Evolutionary conservation across 306 rosid species (phyloP).

Genomic region (Astragalus membranaceus): DNA sequence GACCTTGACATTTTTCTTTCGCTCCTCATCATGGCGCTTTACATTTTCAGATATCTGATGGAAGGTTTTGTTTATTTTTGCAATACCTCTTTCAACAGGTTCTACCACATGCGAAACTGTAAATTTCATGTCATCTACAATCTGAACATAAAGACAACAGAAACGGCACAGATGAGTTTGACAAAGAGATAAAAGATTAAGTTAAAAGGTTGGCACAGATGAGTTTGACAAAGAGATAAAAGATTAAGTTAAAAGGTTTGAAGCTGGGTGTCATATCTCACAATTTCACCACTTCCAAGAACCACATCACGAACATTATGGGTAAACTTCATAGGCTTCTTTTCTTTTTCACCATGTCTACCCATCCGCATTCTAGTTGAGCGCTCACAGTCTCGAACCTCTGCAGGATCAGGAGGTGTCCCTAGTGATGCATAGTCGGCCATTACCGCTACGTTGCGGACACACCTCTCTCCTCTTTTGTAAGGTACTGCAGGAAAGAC

Average conservation of each 20-base stretch:
- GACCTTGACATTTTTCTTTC: conserved; percentile 57
- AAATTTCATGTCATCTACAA: conserved; percentile 95
- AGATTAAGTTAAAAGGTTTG: neutral
- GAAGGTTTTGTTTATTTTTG: conserved; percentile 71
- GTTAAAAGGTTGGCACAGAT: neutral
- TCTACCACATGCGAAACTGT: conserved; percentile 93
- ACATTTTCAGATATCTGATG: conserved; percentile 92
- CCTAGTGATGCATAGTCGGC: conserved; percentile 86
- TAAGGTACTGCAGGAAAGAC: conserved; percentile 94
- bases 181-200: neutral
- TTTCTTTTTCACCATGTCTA: conserved; percentile 53
- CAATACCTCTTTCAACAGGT: conserved; percentile 91
- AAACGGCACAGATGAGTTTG: conserved; percentile 11
- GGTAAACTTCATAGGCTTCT: conserved; percentile 62
- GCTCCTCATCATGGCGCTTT: conserved; percentile 76
- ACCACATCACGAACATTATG: conserved; percentile 91
- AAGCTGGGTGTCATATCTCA: conserved; percentile 35
- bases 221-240: neutral
- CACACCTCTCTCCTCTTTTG: conserved; percentile 96
- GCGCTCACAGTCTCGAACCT: conserved; percentile 83
- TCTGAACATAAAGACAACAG: conserved; percentile 41
- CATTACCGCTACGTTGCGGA: conserved; percentile 90
- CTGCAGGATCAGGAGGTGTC: conserved; percentile 85
- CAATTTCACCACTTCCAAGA: conserved; percentile 95
- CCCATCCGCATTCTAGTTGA: conserved; percentile 48